Percentiles rank a stretch among this genome's conserved stretches.
phyloP scores from a whole-genome alignment of 192 early-diverging fungal species.

The Pilaira anomala region DNA sequence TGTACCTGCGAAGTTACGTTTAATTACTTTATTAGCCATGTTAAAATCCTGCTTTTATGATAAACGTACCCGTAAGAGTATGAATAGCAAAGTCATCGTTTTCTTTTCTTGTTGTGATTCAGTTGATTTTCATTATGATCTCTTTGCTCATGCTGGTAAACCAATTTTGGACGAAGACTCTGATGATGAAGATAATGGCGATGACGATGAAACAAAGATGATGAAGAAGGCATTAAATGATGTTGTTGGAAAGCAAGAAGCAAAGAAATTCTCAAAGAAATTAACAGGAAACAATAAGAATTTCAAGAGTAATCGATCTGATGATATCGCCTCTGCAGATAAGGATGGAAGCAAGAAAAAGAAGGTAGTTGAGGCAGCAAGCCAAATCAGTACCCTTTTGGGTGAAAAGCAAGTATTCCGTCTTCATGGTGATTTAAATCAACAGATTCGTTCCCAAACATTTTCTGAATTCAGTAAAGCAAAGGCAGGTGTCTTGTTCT shows the following conservation, averaged over 20 bases:
- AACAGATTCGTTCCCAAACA: slow-evolving; percentile 72
- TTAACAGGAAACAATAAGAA: slow-evolving; percentile 7
- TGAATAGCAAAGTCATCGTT: slow-evolving; percentile 74
- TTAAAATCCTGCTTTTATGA: slow-evolving; percentile 54
- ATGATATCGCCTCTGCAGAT: background rate
- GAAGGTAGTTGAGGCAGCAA: background rate
- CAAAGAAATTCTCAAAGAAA: slow-evolving; percentile 4
- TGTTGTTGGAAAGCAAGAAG: slow-evolving; percentile 18
- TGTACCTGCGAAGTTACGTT: slow-evolving; percentile 86
- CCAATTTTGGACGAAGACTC: slow-evolving; percentile 33
- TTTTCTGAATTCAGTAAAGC: slow-evolving; percentile 68
- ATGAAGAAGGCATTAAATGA: slow-evolving; percentile 29
- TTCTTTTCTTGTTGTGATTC: slow-evolving; percentile 91
- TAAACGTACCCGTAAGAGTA: slow-evolving; percentile 21
- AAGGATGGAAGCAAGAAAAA: slow-evolving; percentile 4
- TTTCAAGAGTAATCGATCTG: background rate
- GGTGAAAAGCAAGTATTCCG: slow-evolving; percentile 71
- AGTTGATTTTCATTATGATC: slow-evolving; percentile 91
- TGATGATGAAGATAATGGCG: slow-evolving; percentile 45
- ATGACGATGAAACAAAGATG: slow-evolving; percentile 42
- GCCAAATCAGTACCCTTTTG: slow-evolving; percentile 55
- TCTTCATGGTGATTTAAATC: slow-evolving; percentile 87
- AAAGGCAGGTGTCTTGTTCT: slow-evolving; percentile 76
- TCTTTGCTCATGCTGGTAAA: slow-evolving; percentile 66
- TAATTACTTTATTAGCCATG: slow-evolving; percentile 79